Conservation (phyloP, 2,329 filamentous ascomycete genomes). For the Atkinsonella hypoxylon region DNA sequence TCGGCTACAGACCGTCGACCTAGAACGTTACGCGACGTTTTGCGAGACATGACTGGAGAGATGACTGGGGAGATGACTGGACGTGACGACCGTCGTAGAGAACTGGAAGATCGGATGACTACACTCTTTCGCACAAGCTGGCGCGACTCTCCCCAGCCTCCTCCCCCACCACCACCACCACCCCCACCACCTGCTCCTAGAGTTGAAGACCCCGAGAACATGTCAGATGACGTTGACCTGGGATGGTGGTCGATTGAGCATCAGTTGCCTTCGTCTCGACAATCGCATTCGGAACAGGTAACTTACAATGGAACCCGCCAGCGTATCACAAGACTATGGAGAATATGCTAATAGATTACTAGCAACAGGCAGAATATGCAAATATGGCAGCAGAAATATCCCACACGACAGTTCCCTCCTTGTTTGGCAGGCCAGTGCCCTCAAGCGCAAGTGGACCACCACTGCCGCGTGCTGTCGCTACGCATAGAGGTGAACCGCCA, state of each 20-base stretch:
- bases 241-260: conserved; percentile 16
- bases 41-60: conserved; percentile 10
- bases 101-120: conserved; percentile 18
- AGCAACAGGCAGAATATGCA: not conserved
- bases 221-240: conserved; percentile 8
- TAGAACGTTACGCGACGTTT: conserved; percentile 6
- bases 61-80: too few species aligned
- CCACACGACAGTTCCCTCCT: not conserved
- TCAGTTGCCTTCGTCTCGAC: not conserved
- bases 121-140: conserved; percentile 13
- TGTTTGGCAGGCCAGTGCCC: not conserved
- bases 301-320: not conserved
- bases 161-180: not conserved
- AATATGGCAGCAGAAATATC: too few species aligned
- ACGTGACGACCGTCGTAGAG: conserved; percentile 13
- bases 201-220: conserved; percentile 6
- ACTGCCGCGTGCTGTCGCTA: not conserved
- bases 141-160: conserved; percentile 7
- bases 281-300: not conserved
- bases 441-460: not conserved
- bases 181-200: not conserved
- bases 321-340: too few species aligned
- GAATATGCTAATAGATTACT: not conserved
- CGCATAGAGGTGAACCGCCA: not conserved
- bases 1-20: not conserved